A percentile compares a stretch with the other conserved stretches of the same genome.
phyloP scores from a whole-genome alignment of 2,329 filamentous ascomycete genomes.

The Keithomyces neogunnii region DNA sequence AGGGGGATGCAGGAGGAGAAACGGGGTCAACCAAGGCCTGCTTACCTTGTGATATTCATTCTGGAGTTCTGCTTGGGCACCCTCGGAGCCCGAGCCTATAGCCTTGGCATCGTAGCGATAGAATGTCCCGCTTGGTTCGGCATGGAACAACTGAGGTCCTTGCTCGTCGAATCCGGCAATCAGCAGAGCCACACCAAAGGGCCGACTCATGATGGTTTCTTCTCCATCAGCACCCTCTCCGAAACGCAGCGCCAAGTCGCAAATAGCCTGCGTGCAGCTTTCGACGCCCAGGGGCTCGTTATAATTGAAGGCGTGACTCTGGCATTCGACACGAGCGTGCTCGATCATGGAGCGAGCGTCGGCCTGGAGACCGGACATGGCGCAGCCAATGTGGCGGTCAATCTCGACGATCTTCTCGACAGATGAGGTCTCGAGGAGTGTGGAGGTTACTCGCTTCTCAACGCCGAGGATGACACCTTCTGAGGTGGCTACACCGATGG shows the following conservation, averaged over 20 bases:
- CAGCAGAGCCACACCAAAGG: slow-evolving; percentile 91
- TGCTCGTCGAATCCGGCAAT: slow-evolving; percentile 98
- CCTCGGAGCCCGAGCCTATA: slow-evolving; percentile 94
- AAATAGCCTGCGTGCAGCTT: slow-evolving; percentile 98
- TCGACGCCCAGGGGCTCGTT: slow-evolving; percentile 91
- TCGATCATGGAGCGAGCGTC: slow-evolving; percentile 97
- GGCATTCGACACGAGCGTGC: slow-evolving; percentile 94
- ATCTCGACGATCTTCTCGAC: slow-evolving; percentile 99
- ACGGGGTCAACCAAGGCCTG: neutral
- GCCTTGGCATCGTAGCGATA: slow-evolving; percentile 99
- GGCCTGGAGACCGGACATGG: slow-evolving; percentile 96
- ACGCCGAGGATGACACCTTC: slow-evolving; percentile 95
- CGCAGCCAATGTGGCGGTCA: slow-evolving; percentile 96
- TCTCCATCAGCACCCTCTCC: slow-evolving; percentile 95
- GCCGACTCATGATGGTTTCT: slow-evolving; percentile 97
- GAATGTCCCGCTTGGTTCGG: slow-evolving; percentile 95
- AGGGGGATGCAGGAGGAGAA: neutral
- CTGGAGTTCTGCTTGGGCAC: slow-evolving; percentile 94
- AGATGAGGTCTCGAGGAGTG: slow-evolving; percentile 91
- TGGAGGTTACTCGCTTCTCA: slow-evolving; percentile 97
- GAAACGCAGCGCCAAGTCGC: slow-evolving; percentile 90
- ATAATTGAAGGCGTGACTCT: slow-evolving; percentile 97
- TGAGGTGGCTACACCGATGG: slow-evolving; percentile 93
- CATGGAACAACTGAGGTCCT: slow-evolving; percentile 93
- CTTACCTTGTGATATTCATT: slow-evolving; percentile 91